phyloP scores from a whole-genome alignment of 2,329 filamentous ascomycete species.

The Aspergillus sp. region DNA sequence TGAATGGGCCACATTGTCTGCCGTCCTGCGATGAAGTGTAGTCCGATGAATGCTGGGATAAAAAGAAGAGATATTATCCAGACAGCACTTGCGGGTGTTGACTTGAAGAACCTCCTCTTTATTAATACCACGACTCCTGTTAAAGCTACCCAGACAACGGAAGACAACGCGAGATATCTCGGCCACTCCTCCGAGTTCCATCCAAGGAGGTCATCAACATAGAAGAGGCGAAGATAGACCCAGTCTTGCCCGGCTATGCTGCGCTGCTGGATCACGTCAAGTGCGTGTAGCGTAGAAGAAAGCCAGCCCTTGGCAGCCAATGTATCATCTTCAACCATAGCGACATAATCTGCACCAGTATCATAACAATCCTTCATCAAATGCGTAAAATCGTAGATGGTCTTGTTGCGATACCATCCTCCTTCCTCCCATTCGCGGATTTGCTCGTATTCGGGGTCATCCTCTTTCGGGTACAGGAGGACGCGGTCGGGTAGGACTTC shows the following conservation, averaged over 20 bases:
- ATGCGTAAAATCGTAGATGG: conserved; percentile 47
- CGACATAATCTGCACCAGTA: conserved; percentile 43
- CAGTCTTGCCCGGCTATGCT: conserved; percentile 14
- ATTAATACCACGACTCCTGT: conserved; percentile 3
- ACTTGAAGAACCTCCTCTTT: conserved; percentile 11
- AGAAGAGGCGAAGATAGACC: conserved; percentile 49
- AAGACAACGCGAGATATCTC: conserved; percentile 35
- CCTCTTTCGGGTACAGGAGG: conserved; percentile 33
- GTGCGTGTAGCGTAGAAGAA: conserved; percentile 38
- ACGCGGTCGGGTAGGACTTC: conserved; percentile 41
- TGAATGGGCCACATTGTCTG: conserved; percentile 39
- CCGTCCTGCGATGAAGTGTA: conserved; percentile 46
- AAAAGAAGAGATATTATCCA: conserved; percentile 29
- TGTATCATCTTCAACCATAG: conserved; percentile 50
- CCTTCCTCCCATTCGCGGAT: conserved; percentile 14
- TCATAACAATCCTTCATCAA: conserved; percentile 43
- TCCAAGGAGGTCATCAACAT: conserved; percentile 46
- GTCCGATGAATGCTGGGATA: conserved; percentile 29
- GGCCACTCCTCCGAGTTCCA: conserved; percentile 47
- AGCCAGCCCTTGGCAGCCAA: conserved; percentile 51
- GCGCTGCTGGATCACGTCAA: conserved; percentile 32
- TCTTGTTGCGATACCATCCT: conserved; percentile 37
- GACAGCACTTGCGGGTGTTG: conserved; percentile 24
- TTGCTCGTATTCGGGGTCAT: conserved; percentile 27
- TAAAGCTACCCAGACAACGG: conserved; percentile 20